Evolutionary conservation across 768 basidiomycete genomes (phyloP), one percentile per base, ranked within the genome.

Genomic region (Hypsizygus marmoreus): DNA sequence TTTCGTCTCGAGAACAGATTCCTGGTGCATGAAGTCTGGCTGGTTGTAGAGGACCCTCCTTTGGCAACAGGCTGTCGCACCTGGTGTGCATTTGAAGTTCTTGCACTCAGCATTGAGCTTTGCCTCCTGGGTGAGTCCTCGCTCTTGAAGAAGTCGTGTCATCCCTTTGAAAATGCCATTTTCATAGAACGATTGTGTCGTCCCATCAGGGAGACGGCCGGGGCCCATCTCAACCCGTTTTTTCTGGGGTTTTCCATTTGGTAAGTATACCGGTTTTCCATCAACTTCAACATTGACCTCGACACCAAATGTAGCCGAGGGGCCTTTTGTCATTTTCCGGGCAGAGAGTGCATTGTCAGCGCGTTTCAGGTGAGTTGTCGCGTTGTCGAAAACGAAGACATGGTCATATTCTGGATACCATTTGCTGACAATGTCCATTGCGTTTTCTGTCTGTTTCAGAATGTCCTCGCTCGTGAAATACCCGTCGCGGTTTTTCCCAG

Each of bases 41-140:
- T 44, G 23, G 23, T 44, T 37, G 19, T 36, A 44, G 4, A 44
- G 13, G 5, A 44, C 34, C 2, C 24, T 4, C 31, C 17, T 19
- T 14, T 23, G n/a, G 23, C 43, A 44, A 13, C 43, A 44, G 12
- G n/a, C 9, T 32, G 43, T 19, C 14, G 24, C 8, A 17, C 25
- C 40, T 4, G 40, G 4, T 6, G 33, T 9, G 32, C 34, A 35
- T 20, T 35, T 16, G 34, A 35, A 35, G 4, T 4, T 5, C 22
- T 35, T 16, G 34, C 34, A 35, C 6, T 4, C 9, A 6, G 6
- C 34, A 17, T 17, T 17, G 9, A 35, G 16, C n/a, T 35, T 40
- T 5, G 40, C 40, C 40, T 40, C 40, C 40, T 41, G 17, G 19
- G 35, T 45, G 38, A 45, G 44, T 20, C 35, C 35, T 20, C 35